These are phyloP conservation scores for Quercus bicolor DNA, from an alignment of 306 rosid genomes.

Conservation along the genomic window DNA sequence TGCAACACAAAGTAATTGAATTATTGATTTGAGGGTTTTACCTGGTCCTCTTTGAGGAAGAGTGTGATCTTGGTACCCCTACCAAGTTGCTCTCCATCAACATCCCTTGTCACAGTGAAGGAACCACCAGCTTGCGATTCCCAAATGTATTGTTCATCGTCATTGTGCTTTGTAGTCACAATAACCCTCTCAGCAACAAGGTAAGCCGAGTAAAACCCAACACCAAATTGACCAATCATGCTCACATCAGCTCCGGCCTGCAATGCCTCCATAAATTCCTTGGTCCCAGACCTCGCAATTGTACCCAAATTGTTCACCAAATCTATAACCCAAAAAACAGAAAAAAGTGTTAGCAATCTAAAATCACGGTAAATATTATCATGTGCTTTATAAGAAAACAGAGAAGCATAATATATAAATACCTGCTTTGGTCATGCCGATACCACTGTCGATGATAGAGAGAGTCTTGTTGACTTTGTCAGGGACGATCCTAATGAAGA, in stretches of 20 bases:
- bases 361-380: too few species aligned
- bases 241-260: slow-evolving; percentile 71
- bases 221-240: slow-evolving; percentile 76
- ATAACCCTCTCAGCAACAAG: slow-evolving; percentile 62
- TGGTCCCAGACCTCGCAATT: slow-evolving; percentile 68
- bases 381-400: neutral
- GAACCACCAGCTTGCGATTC: slow-evolving; percentile 78
- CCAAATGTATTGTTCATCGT: slow-evolving; percentile 71
- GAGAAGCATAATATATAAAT: neutral
- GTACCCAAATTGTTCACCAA: slow-evolving; percentile 79
- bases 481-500: slow-evolving; percentile 59
- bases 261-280: slow-evolving; percentile 78
- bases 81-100: slow-evolving; percentile 57
- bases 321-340: slow-evolving; percentile 19
- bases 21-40: too few species aligned
- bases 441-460: slow-evolving; percentile 61
- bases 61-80: too few species aligned
- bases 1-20: too few species aligned
- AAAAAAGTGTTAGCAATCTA: too few species aligned
- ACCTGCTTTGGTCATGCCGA: slow-evolving; percentile 86
- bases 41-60: too few species aligned
- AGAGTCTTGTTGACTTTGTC: slow-evolving; percentile 60
- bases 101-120: slow-evolving; percentile 62
- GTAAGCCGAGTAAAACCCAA: slow-evolving; percentile 65
- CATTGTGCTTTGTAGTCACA: slow-evolving; percentile 66